Percentiles rank a stretch among this genome's conserved stretches.
These are phyloP conservation scores for Biscogniauxia sp. DNA, from an alignment of 2,329 filamentous ascomycete genomes.

Conservation along the genomic window DNA sequence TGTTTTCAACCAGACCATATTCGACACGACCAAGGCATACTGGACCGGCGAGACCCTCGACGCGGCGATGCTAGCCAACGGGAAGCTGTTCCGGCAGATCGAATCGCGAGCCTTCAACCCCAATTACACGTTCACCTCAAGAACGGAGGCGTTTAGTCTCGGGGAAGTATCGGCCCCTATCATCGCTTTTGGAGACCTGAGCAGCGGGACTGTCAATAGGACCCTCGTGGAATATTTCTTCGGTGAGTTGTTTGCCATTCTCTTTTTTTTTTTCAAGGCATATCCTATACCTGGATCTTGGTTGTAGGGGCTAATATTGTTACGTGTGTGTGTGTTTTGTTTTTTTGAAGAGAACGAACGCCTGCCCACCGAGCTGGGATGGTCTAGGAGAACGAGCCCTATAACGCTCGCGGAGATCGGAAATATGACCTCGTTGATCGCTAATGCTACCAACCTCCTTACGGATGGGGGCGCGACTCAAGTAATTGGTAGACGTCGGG, in stretches of 20 bases:
- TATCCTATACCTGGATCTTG: no score
- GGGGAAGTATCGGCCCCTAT: slow-evolving; percentile 50
- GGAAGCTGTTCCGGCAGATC: neutral
- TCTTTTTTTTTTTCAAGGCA: no score
- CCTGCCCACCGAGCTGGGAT: no score
- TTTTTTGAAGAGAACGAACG: no score
- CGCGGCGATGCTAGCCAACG: neutral
- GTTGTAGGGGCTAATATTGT: no score
- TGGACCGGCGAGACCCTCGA: slow-evolving; percentile 44
- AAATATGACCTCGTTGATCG: no score
- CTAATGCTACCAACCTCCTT: no score
- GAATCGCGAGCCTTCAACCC: neutral
- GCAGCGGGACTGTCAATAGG: slow-evolving; percentile 37
- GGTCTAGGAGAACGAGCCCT: no score
- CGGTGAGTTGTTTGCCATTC: slow-evolving; percentile 28
- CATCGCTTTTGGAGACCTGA: slow-evolving; percentile 46
- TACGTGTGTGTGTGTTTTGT: no score
- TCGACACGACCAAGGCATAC: slow-evolving; percentile 40
- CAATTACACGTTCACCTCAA: slow-evolving; percentile 43
- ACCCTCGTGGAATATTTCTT: slow-evolving; percentile 44
- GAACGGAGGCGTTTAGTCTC: slow-evolving; percentile 43
- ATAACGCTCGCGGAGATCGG: no score
- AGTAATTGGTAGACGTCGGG: no score
- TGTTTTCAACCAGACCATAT: slow-evolving; percentile 48
- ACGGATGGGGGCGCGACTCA: no score